phyloP scores from a whole-genome alignment of 2,329 filamentous ascomycete species.

The Colletotrichum chrysophilum region DNA sequence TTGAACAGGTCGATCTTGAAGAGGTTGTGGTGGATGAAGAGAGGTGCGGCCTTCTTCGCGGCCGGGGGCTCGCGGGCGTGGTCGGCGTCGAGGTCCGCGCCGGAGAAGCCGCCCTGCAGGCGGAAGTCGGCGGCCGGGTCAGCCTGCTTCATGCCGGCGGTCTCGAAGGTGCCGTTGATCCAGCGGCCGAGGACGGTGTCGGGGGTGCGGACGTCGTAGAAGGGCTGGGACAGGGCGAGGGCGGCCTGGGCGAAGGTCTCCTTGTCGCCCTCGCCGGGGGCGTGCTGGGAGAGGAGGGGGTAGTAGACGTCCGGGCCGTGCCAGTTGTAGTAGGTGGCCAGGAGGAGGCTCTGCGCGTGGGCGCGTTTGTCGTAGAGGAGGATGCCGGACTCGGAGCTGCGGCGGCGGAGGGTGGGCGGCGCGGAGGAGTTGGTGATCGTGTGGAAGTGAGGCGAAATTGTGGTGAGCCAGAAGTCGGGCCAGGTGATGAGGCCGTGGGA shows the following conservation, averaged over 20 bases:
- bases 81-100: background rate
- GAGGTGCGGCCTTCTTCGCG: conserved; percentile 23
- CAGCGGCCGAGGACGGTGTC: conserved; percentile 35
- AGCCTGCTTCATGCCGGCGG: conserved; percentile 33
- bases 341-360: conserved; percentile 50
- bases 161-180: conserved; percentile 29
- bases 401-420: conserved; percentile 33
- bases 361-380: conserved; percentile 52
- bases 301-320: conserved; percentile 58
- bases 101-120: conserved; percentile 16
- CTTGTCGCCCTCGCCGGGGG: conserved; percentile 50
- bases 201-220: conserved; percentile 41
- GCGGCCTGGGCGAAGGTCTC: conserved; percentile 53
- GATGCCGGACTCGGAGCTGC: conserved; percentile 53
- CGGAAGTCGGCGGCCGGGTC: conserved; percentile 34
- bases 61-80: conserved; percentile 15
- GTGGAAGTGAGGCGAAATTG: conserved; percentile 48
- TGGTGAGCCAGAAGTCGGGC: conserved; percentile 59
- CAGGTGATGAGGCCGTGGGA: conserved; percentile 59
- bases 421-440: conserved; percentile 41
- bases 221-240: conserved; percentile 41
- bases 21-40: conserved; percentile 43
- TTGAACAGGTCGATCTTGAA: conserved; percentile 38
- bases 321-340: conserved; percentile 61
- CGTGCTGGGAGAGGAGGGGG: conserved; percentile 48